Percentiles rank a stretch among this genome's conserved stretches.
These are phyloP conservation scores for Pythium rhizo-oryzae DNA, from an alignment of 352 stramenopile species.

Conservation along the genomic window DNA sequence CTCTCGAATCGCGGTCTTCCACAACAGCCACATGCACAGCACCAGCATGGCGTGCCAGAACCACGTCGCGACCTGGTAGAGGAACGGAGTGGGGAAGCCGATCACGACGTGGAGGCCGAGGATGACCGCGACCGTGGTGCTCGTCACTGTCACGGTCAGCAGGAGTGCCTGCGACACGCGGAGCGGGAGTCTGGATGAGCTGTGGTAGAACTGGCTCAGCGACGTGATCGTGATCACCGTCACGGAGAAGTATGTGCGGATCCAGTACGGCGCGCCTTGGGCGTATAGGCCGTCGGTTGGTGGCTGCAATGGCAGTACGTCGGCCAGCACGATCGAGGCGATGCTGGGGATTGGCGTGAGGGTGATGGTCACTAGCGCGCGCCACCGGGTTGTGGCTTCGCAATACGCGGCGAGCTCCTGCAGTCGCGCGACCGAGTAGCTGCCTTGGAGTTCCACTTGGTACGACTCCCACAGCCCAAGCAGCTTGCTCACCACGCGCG, in stretches of 20 bases:
- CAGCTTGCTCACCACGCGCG: too few species aligned
- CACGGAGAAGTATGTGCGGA: neutral
- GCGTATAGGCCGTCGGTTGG: neutral
- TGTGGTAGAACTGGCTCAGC: constrained; percentile 9
- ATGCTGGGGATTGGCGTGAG: constrained; percentile 3
- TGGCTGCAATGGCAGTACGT: constrained; percentile 4
- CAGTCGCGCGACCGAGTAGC: neutral
- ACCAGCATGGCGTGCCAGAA: constrained; percentile 31
- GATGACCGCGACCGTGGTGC: neutral
- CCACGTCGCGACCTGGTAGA: constrained; percentile 28
- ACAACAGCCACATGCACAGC: neutral
- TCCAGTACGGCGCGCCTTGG: constrained; percentile 6
- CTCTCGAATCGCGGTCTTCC: neutral
- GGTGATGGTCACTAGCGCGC: neutral
- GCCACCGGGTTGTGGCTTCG: too few species aligned
- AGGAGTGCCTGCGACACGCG: too few species aligned
- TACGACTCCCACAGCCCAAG: neutral
- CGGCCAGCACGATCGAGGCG: neutral
- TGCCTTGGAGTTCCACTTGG: too few species aligned
- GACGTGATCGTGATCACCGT: neutral
- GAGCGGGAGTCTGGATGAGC: neutral
- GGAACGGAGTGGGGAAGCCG: constrained; percentile 17
- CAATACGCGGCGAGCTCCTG: neutral
- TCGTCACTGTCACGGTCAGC: neutral
- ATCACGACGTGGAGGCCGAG: neutral